These are phyloP conservation scores for Blastobotrys mokoenaii DNA, from an alignment of 805 yeast genomes.

Conservation along the genomic window DNA sequence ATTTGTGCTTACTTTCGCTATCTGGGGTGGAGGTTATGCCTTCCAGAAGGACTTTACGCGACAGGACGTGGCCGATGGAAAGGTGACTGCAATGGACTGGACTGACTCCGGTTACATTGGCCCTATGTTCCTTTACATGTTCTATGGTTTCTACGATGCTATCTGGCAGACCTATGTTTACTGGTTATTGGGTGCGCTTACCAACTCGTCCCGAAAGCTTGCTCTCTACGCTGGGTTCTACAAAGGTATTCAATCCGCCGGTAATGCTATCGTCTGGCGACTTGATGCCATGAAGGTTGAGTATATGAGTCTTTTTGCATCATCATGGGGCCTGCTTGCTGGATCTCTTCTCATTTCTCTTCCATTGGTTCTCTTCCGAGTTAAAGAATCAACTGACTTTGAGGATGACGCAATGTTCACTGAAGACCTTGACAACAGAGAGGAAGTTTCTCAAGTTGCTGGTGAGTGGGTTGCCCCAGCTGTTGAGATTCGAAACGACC, in stretches of 20 bases:
- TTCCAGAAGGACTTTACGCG: slow-evolving; percentile 39
- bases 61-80: slow-evolving; percentile 24
- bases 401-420: slow-evolving; percentile 19
- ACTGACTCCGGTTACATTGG: slow-evolving; percentile 42
- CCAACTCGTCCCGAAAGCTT: slow-evolving; percentile 47
- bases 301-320: slow-evolving; percentile 38
- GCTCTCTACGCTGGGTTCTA: slow-evolving; percentile 54
- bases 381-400: slow-evolving; percentile 37
- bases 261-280: slow-evolving; percentile 55
- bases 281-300: slow-evolving; percentile 36
- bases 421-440: slow-evolving; percentile 6
- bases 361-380: slow-evolving; percentile 38
- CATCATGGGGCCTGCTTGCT: slow-evolving; percentile 44
- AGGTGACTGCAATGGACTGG: slow-evolving; percentile 35
- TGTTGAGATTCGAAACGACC: not conserved
- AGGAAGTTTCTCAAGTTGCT: not conserved
- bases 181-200: slow-evolving; percentile 52
- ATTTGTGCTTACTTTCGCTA: slow-evolving; percentile 34
- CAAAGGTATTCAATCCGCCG: slow-evolving; percentile 58
- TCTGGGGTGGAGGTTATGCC: slow-evolving; percentile 54
- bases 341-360: slow-evolving; percentile 42
- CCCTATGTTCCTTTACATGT: slow-evolving; percentile 53
- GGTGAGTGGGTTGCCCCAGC: not conserved
- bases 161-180: slow-evolving; percentile 50
- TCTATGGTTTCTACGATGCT: slow-evolving; percentile 54